phyloP scores from a whole-genome alignment of 768 basidiomycete species.

The Hortiboletus flavorubellus region DNA sequence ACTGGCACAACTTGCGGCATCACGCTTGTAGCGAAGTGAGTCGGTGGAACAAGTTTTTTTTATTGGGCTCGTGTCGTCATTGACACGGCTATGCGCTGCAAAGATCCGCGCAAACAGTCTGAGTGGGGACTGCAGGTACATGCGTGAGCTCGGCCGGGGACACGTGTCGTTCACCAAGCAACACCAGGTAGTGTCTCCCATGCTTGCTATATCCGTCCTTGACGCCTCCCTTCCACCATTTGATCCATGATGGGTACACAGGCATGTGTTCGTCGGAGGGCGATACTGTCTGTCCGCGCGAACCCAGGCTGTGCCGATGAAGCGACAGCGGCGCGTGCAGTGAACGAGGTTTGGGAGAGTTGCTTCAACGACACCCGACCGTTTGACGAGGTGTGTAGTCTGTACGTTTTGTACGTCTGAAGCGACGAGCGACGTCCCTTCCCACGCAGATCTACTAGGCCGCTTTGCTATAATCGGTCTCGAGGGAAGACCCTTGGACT shows the following conservation, averaged over 20 bases:
- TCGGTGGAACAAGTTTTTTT: constrained; percentile 1
- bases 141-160: constrained; percentile 76
- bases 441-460: constrained; percentile 34
- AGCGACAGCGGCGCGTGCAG: constrained; percentile 79
- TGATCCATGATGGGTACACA: constrained; percentile 29
- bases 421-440: constrained; percentile 4
- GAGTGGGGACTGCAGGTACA: constrained; percentile 89
- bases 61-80: not conserved
- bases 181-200: constrained; percentile 67
- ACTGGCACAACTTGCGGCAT: constrained; percentile 87
- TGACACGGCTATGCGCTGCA: not conserved
- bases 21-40: constrained; percentile 96
- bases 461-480: constrained; percentile 1
- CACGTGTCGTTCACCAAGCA: constrained; percentile 84
- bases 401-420: not conserved
- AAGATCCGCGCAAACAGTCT: constrained; percentile 95
- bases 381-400: constrained; percentile 80
- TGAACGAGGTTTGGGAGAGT: constrained; percentile 97
- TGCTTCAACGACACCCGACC: constrained; percentile 95
- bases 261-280: constrained; percentile 89
- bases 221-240: not conserved
- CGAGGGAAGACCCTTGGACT: not conserved
- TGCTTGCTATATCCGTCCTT: constrained; percentile 10
- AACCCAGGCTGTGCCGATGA: constrained; percentile 79
- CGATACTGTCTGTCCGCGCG: constrained; percentile 72